Base-by-base conservation (phyloP, 495 filamentous ascomycete species). In the Lasiosphaeria ovina region DNA sequence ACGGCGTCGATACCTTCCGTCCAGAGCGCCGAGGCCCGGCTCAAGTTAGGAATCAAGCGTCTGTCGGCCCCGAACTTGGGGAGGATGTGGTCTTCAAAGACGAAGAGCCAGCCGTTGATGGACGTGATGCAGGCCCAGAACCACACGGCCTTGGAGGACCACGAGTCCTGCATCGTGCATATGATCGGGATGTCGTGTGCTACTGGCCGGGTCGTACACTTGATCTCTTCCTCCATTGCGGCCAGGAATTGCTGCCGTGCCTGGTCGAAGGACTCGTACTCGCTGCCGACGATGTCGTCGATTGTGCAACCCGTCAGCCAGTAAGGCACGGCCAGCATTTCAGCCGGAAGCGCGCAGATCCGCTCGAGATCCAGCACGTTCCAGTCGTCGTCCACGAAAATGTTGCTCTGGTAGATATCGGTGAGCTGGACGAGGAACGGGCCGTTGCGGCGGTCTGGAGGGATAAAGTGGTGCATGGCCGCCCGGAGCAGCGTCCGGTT, bases 351-450 rank as follows among this genome's bases (percentile, higher is more conserved):
- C 3, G 68, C 58, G 55, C 69, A 74, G 6, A 65, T 35, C 59
- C 59, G 67, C 51, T 71, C 66, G 24, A 71, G 57, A 16, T 71
- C 66, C 16, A 71, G 58, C 3, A 71, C 34, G 52, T 71, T 71
- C 66, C 63, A 71, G 3, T 63, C 55, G 24, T 68, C 60, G 45
- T 76, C 74, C 38, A 76, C 71, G 24, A 77, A 67, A 12, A 76
- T 69, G 42, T 76, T 78, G 44, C 68, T 65, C 12, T 24, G 31
- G 50, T 66, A 55, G 45, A 71, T 35, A 42, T 71, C 66, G 55
- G 59, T 64, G 14, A 61, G 60, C 31, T 67, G 54, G 48, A 65
- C 59, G 36, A 42, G 45, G 53, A 69, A 69, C 10, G 66, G 62
- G 6, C 64, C 62, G 49, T 47, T 11, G 6, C 66, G 67, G 32